Evolutionary conservation across 2,329 filamentous ascomycete genomes (phyloP), one percentile per base, ranked within the genome.

Genomic region (Aspergillus ustus): DNA sequence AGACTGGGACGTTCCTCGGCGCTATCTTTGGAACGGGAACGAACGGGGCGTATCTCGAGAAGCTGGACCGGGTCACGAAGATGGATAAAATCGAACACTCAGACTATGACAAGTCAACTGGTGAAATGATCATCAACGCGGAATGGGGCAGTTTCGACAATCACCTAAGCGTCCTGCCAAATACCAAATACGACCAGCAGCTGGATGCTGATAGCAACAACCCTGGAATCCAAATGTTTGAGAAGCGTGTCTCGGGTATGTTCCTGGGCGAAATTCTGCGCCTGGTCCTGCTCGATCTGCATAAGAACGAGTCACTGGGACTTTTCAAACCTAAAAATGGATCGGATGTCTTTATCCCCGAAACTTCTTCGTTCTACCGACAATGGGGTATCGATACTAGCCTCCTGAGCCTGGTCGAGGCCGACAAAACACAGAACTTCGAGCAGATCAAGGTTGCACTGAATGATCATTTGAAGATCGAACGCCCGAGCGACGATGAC

Each of bases 121-220:
- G 93, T 56, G 88, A 96, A 70, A 99, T 99, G 95, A 92, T 99
- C 61, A 86, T 99, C 80, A 99, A 99, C 80, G 94, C 91, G 0
- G 95, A 99, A 80, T 99, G 95, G 95, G 95, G 95, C 64, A 96
- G 92, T 60, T 99, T 99, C 72, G 95, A 99, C 80, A 98, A 98
- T 80, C 87, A 91, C 69, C 87, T 98, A 67, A 91, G 89, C 69
- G 91, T 96, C 20, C 84, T 99, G 45, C 95, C 94, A 50, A 90
- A 88, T 70, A 98, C 94, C 0, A 81, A 87, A 0, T 98, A 92
- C 80, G 95, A 99, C 74, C 80, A 83, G 53, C 84, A 87, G 60
- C 84, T 99, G 25, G 94, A 99, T 77, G 81, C 82, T 60, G 87
- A 89, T 63, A 95, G 90, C 67, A 88, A 92, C 69, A 98, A 99